Percentiles rank a stretch among this genome's conserved stretches.
These are phyloP conservation scores for Ceratocystis cacaofunesta DNA, from an alignment of 2,329 filamentous ascomycete genomes.

Conservation along the genomic window DNA sequence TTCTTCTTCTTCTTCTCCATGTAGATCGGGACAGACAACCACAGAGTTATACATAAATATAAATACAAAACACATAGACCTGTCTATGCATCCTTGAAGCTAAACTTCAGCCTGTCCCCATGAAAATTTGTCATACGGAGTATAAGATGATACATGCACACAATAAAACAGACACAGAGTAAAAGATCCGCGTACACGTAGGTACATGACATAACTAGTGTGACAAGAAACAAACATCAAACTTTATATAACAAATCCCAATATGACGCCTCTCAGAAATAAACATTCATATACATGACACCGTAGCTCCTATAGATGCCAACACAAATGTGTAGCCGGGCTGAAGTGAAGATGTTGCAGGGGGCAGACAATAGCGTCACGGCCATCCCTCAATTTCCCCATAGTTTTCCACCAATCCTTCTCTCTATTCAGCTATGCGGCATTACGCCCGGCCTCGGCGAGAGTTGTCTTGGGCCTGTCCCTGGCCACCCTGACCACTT, in stretches of 20 bases:
- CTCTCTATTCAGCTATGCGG: background rate
- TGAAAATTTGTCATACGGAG: no score
- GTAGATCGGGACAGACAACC: background rate
- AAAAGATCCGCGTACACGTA: background rate
- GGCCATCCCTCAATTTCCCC: no score
- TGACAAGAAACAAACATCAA: background rate
- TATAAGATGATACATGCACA: background rate
- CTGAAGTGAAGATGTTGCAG: no score
- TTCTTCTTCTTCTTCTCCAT: background rate
- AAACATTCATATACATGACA: background rate
- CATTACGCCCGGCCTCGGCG: conserved; percentile 6
- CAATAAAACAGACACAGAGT: background rate
- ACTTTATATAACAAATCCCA: background rate
- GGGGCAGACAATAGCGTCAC: no score
- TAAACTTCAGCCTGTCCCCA: no score
- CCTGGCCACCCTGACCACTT: conserved; percentile 29
- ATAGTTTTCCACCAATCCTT: background rate
- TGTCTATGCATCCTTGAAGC: no score
- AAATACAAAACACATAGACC: background rate
- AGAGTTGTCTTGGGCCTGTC: conserved; percentile 5
- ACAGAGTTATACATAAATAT: background rate
- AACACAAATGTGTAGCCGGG: background rate
- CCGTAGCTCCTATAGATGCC: background rate
- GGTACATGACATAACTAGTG: background rate
- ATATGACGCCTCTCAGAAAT: background rate